These are phyloP conservation scores for Euphorbia corollata DNA, from an alignment of 441 rosid genomes.

Conservation along the genomic window DNA sequence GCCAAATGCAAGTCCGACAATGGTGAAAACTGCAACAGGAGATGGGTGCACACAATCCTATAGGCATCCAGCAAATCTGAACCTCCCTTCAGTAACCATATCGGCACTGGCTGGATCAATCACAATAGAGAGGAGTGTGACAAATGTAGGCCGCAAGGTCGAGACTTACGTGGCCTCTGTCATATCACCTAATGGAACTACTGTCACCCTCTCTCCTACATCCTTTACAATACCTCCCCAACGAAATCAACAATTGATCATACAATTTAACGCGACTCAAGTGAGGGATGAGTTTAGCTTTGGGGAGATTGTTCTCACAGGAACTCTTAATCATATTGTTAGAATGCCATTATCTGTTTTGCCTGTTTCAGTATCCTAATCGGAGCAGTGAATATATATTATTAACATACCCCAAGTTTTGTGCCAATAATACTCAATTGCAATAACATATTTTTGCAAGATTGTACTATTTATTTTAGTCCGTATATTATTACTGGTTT, in stretches of 20 bases:
- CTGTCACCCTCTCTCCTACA: conserved; percentile 45
- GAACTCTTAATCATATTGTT: conserved; percentile 58
- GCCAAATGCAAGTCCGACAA: conserved; percentile 36
- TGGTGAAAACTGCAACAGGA: conserved; percentile 38
- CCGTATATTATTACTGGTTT: too few relatives aligned
- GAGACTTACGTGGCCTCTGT: conserved; percentile 52
- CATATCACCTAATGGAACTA: conserved; percentile 59
- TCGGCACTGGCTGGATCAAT: conserved; percentile 40
- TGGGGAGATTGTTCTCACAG: conserved; percentile 66
- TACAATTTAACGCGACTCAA: conserved; percentile 39
- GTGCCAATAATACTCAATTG: too few relatives aligned
- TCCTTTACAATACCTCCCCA: conserved; percentile 52
- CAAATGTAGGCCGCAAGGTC: conserved; percentile 42
- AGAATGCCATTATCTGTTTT: conserved; percentile 57
- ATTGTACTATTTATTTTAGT: too few relatives aligned
- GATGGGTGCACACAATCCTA: conserved; percentile 37
- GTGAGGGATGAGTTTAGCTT: conserved; percentile 44
- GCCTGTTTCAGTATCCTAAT: conserved; percentile 27
- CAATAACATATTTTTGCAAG: too few relatives aligned
- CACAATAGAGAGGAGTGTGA: conserved; percentile 46
- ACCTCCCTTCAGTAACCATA: conserved; percentile 71
- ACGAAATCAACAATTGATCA: conserved; percentile 44
- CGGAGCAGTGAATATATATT: too few relatives aligned
- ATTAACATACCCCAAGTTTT: too few relatives aligned
- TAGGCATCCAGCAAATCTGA: conserved; percentile 57